Base-by-base conservation (phyloP, 2,329 filamentous ascomycete species). In the Monosporascus sp. region DNA sequence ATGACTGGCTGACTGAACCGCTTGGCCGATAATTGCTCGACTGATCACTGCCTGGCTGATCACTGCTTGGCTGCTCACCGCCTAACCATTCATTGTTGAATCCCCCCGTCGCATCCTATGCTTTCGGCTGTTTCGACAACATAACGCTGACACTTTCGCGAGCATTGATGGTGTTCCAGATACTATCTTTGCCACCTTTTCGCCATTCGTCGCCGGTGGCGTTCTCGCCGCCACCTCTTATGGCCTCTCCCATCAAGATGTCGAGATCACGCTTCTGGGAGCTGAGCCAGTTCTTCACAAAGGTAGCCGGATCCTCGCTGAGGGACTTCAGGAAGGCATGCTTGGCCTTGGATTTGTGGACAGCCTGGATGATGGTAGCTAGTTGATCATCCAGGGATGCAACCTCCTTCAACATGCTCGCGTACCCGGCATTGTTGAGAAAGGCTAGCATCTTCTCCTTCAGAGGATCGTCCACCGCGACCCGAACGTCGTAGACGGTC, bases 201-300 rank as follows among this genome's bases (percentile, higher is more conserved):
- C 87, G 79, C 85, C 87, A 92, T 68, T 90, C 88, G 59, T 85
- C 83, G 4, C 80, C 80, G 2, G 70, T 72, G 2, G 75, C 73
- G 56, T 79, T 73, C 57, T 83, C 79, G 46, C 78, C 76, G 37
- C 80, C 75, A 72, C 88, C 75, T 51, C 85, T 79, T 49, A 83
- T 81, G 2, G 86, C 84, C 71, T 97, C 92, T 53, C 91, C 93
- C 57, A 94, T 80, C 47, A 97, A 86, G 6, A 94, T 84, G 65
- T 96, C 91, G 37, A 97, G 76, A 68, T 97, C 93, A 48, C 92
- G 81, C 72, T 91, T 91, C 74, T 99, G 94, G 17, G 88, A 93
- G 64, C 86, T 90, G 50, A 96, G 78, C 94, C 94, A 99, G 65
- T 89, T 84, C 58, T 83, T 85, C 55, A 97, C 79, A 64, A 97